Conservation (phyloP, 1,139 yeast genomes). For the Scheffersomyces insectosa region DNA sequence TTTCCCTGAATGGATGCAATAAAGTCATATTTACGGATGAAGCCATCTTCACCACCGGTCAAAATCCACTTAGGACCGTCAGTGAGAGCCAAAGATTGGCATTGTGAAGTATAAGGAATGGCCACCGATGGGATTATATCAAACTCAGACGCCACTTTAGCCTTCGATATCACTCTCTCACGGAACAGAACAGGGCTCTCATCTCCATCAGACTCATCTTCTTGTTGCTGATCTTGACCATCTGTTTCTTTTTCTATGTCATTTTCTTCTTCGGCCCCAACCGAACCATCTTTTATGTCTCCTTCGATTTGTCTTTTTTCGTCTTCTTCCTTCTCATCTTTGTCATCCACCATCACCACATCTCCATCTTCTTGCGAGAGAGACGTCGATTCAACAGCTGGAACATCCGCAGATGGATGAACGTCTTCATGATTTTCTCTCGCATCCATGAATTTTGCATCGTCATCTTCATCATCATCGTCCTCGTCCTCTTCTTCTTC, state of each 20-base stretch:
- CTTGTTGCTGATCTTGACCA: slow-evolving; percentile 1
- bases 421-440: slow-evolving; percentile 14
- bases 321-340: slow-evolving; percentile 8
- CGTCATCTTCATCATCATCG: slow-evolving; percentile 13
- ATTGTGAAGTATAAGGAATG: slow-evolving; percentile 66
- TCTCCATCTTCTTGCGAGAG: slow-evolving; percentile 5
- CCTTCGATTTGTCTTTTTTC: slow-evolving; percentile 4
- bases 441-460: slow-evolving; percentile 21
- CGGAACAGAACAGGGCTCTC: slow-evolving; percentile 25
- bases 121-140: slow-evolving; percentile 72
- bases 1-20: slow-evolving; percentile 87
- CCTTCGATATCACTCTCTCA: slow-evolving; percentile 40
- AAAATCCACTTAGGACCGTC: slow-evolving; percentile 85
- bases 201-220: slow-evolving; percentile 5
- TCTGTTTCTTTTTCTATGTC: slow-evolving; percentile 1
- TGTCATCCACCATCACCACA: slow-evolving; percentile 4
- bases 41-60: slow-evolving; percentile 97
- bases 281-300: slow-evolving; percentile 4
- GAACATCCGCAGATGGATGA: not conserved
- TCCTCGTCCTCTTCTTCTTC: slow-evolving; percentile 14
- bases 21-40: slow-evolving; percentile 85
- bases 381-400: not conserved
- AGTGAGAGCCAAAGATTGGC: slow-evolving; percentile 77
- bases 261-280: slow-evolving; percentile 5
- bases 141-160: slow-evolving; percentile 48